These are phyloP conservation scores for Phytophthora macrochlamydospora DNA, from an alignment of 352 stramenopile genomes.

Conservation along the genomic window DNA sequence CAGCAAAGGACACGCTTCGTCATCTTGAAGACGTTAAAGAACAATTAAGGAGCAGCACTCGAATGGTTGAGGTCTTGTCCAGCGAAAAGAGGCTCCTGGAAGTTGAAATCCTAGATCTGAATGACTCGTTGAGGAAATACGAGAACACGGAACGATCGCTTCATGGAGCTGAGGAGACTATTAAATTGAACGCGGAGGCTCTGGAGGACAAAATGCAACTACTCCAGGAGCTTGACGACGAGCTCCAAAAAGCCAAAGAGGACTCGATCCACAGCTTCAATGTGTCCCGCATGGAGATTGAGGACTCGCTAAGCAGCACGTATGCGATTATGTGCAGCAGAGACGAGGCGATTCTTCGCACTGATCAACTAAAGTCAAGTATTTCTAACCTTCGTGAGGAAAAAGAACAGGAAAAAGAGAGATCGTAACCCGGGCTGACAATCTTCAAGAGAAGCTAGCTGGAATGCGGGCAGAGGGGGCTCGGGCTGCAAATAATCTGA, in stretches of 20 bases:
- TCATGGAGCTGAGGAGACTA: conserved; percentile 16
- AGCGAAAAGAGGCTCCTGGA: conserved; percentile 26
- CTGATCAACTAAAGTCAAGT: conserved; percentile 3
- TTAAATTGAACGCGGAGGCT: conserved; percentile 13
- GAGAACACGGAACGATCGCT: conserved; percentile 22
- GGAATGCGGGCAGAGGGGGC: conserved; percentile 20
- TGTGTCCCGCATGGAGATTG: conserved; percentile 17
- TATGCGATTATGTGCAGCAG: conserved; percentile 8
- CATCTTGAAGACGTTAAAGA: conserved; percentile 49
- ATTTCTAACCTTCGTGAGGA: conserved; percentile 18
- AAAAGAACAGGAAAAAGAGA: conserved; percentile 34
- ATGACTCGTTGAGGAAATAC: conserved; percentile 11
- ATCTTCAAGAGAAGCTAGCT: conserved; percentile 33
- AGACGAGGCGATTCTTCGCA: conserved; percentile 5
- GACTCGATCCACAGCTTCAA: conserved; percentile 11
- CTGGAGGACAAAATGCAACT: conserved; percentile 22
- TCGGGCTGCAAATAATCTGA: conserved; percentile 17
- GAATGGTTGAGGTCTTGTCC: conserved; percentile 13
- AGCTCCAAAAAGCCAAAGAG: conserved; percentile 13
- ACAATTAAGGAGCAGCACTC: conserved; percentile 20
- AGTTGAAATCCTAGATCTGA: conserved; percentile 11
- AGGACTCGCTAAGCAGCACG: conserved; percentile 13
- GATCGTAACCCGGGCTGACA: conserved; percentile 18
- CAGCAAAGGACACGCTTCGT: conserved; percentile 44
- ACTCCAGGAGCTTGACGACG: conserved; percentile 4